Evolutionary conservation across 1,139 yeast species (phyloP).

Genomic region (Yamadazyma spencermartinsiae): DNA sequence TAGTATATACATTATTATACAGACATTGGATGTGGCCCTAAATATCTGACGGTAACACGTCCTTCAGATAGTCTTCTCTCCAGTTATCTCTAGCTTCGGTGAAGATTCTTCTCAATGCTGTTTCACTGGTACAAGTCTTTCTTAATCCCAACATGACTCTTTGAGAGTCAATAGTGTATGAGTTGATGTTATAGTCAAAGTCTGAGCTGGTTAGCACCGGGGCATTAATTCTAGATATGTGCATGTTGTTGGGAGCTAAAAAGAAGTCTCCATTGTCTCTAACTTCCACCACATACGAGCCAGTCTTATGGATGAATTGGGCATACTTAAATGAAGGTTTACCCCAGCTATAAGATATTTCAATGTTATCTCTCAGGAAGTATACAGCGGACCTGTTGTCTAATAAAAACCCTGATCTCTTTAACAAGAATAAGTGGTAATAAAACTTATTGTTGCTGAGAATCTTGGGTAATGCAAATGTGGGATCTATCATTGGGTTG

Average conservation of each 20-base stretch:
- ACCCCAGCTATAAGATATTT: slow-evolving; percentile 87
- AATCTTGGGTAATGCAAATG: slow-evolving; percentile 52
- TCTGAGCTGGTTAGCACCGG: slow-evolving; percentile 11
- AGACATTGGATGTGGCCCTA: no score
- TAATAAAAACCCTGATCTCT: slow-evolving; percentile 68
- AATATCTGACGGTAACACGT: slow-evolving; percentile 19
- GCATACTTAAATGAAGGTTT: slow-evolving; percentile 77
- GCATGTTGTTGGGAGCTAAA: slow-evolving; percentile 78
- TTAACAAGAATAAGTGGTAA: slow-evolving; percentile 65
- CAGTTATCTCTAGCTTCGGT: slow-evolving; percentile 56
- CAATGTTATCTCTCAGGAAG: slow-evolving; percentile 53
- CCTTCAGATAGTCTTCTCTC: slow-evolving; percentile 31
- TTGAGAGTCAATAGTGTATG: slow-evolving; percentile 59
- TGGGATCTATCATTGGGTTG: slow-evolving; percentile 66
- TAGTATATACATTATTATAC: no score
- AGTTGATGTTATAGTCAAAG: slow-evolving; percentile 24
- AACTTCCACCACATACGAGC: slow-evolving; percentile 86
- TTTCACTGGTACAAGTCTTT: slow-evolving; percentile 56
- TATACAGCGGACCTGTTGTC: slow-evolving; percentile 78
- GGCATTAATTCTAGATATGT: slow-evolving; percentile 61
- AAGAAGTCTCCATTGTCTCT: slow-evolving; percentile 79
- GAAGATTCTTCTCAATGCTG: slow-evolving; percentile 51
- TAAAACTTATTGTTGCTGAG: slow-evolving; percentile 52
- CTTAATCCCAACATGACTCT: slow-evolving; percentile 69
- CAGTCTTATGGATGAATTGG: slow-evolving; percentile 88